Conservation (phyloP, 1,139 yeast species). For the Meyerozyma elateridarum region DNA sequence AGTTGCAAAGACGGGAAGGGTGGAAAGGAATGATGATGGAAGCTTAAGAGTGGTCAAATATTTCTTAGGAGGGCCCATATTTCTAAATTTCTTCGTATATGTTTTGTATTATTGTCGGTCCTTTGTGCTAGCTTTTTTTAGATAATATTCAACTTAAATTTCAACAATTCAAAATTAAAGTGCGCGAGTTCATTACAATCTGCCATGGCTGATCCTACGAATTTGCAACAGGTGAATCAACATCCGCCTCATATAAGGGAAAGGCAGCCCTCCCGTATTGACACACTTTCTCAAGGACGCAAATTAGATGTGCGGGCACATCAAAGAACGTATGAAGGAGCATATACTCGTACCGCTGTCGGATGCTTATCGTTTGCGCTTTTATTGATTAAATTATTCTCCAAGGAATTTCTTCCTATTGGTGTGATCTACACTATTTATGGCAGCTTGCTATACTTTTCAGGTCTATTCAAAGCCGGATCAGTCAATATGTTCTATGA, state of each 20-base stretch:
- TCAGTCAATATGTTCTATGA: conserved; percentile 45
- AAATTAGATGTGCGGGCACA: conserved; percentile 55
- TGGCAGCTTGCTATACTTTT: conserved; percentile 44
- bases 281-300: conserved; percentile 27
- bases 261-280: conserved; percentile 32
- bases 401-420: conserved; percentile 47
- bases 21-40: conserved; percentile 25
- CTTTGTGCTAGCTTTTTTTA: too few species aligned
- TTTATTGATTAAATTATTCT: conserved; percentile 47
- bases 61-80: too few species aligned
- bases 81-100: too few species aligned
- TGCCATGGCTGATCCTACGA: too few species aligned
- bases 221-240: too few species aligned
- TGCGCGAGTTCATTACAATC: too few species aligned
- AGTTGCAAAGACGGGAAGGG: conserved; percentile 32
- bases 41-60: conserved; percentile 31
- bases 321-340: conserved; percentile 60
- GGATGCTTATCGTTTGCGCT: conserved; percentile 43
- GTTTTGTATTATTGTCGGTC: too few species aligned
- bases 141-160: too few species aligned
- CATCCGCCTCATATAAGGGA: conserved; percentile 11
- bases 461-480: conserved; percentile 44
- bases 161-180: too few species aligned
- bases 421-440: conserved; percentile 51
- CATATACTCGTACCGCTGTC: conserved; percentile 51